Conservation (phyloP, 805 yeast genomes). For the Hanseniaspora vineae region DNA sequence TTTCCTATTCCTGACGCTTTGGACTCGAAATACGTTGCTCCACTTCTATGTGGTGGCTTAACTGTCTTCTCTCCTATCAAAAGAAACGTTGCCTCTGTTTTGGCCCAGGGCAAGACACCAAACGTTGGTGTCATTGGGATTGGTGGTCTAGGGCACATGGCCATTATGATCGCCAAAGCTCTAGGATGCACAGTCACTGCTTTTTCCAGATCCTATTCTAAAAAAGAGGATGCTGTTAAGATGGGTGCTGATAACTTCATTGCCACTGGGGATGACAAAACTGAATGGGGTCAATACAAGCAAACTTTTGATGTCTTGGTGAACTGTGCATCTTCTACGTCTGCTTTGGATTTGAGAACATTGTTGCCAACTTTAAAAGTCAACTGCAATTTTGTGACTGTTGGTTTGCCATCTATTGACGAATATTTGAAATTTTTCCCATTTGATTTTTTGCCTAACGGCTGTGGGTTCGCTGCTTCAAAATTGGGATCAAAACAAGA, state of each 20-base stretch:
- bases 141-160: constrained; percentile 37
- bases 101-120: constrained; percentile 22
- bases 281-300: constrained; percentile 23
- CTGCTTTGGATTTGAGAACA: constrained; percentile 34
- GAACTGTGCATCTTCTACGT: constrained; percentile 34
- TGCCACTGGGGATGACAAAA: constrained; percentile 33
- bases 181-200: constrained; percentile 39
- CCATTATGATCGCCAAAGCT: constrained; percentile 35
- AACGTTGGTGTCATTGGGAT: constrained; percentile 33
- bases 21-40: constrained; percentile 33
- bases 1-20: constrained; percentile 37
- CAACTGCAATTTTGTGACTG: constrained; percentile 46
- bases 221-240: constrained; percentile 28
- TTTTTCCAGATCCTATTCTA: constrained; percentile 30
- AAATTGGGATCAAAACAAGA: constrained; percentile 50
- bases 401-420: constrained; percentile 49
- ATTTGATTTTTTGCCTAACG: constrained; percentile 35
- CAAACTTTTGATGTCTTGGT: constrained; percentile 31
- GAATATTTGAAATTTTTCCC: constrained; percentile 32
- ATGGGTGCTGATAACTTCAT: constrained; percentile 36
- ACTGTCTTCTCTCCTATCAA: constrained; percentile 39
- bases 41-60: constrained; percentile 45
- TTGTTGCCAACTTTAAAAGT: constrained; percentile 41
- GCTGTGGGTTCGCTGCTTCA: constrained; percentile 44
- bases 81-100: constrained; percentile 13